Conservation (phyloP, 768 basidiomycete species). For the Leucocoprinus leucothites region DNA sequence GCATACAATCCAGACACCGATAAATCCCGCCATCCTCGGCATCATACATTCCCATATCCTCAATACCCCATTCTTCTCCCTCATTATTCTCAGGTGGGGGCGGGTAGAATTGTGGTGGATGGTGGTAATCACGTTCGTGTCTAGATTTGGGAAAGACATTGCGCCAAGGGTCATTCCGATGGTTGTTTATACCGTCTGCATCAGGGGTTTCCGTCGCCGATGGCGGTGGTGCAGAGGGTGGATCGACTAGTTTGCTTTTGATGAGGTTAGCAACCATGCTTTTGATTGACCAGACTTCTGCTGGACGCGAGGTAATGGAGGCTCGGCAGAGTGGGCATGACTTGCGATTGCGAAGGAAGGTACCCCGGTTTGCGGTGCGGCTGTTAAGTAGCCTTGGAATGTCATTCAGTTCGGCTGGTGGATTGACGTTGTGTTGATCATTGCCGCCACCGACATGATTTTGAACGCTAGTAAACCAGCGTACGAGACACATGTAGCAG, state of each 20-base stretch:
- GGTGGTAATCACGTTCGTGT: slow-evolving; percentile 7
- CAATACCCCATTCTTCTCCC: slow-evolving; percentile 25
- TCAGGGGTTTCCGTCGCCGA: slow-evolving; percentile 24
- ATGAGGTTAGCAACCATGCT: slow-evolving; percentile 51
- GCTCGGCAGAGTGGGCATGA: slow-evolving; percentile 78
- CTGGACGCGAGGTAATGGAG: slow-evolving; percentile 53
- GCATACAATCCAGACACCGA: slow-evolving; percentile 71
- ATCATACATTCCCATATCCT: slow-evolving; percentile 63
- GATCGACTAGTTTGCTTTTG: slow-evolving; percentile 49
- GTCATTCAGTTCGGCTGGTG: slow-evolving; percentile 21
- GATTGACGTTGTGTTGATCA: slow-evolving; percentile 14
- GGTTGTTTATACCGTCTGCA: slow-evolving; percentile 17
- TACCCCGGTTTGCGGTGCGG: slow-evolving; percentile 31
- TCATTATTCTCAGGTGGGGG: slow-evolving; percentile 17
- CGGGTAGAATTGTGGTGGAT: slow-evolving; percentile 15
- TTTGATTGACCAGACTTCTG: slow-evolving; percentile 72
- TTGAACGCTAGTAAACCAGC: slow-evolving; percentile 64
- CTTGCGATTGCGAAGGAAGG: slow-evolving; percentile 54
- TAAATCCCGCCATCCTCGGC: slow-evolving; percentile 75
- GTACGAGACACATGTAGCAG: slow-evolving; percentile 68
- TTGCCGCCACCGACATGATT: slow-evolving; percentile 13
- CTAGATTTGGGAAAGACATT: slow-evolving; percentile 46
- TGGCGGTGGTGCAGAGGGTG: slow-evolving; percentile 22
- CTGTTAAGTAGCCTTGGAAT: slow-evolving; percentile 31
- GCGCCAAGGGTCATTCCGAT: slow-evolving; percentile 56